A percentile compares a stretch with the other conserved stretches of the same genome.
Evolutionary conservation across 257 asterid species (phyloP).

Genomic region (Rehmannia glutinosa): DNA sequence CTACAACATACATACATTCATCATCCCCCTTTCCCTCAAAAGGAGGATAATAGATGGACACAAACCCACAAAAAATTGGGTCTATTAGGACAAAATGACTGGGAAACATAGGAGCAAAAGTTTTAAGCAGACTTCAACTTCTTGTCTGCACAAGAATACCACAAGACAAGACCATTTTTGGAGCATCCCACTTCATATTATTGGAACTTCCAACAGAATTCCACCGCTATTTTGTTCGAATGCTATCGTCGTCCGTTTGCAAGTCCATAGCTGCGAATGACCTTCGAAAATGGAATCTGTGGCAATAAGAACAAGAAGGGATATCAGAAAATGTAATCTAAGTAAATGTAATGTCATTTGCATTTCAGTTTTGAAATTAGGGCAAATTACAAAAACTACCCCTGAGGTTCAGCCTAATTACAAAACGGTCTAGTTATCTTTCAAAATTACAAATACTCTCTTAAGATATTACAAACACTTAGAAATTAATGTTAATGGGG

Average conservation of each 20-base stretch:
- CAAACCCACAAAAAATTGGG: conserved; percentile 61
- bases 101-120: conserved; percentile 33
- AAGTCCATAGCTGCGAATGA: neutral
- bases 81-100: conserved; percentile 35
- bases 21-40: conserved; percentile 57
- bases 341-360: neutral
- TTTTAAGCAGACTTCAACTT: conserved; percentile 35
- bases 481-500: too few relatives aligned
- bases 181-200: too few relatives aligned
- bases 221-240: neutral
- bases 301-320: conserved; percentile 9
- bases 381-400: too few relatives aligned
- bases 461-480: too few relatives aligned
- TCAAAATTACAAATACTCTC: neutral
- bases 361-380: too few relatives aligned
- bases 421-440: too few relatives aligned
- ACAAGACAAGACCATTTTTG: conserved; percentile 26
- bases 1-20: conserved; percentile 82
- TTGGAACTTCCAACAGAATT: conserved; percentile 17
- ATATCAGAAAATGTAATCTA: neutral
- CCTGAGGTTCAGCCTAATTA: too few relatives aligned
- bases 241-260: neutral
- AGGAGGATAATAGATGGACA: conserved; percentile 40
- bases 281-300: conserved; percentile 26
- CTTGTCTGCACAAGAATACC: conserved; percentile 47